A percentile compares a stretch with the other conserved stretches of the same genome.
These are phyloP conservation scores for Hypoxylon intermedium DNA, from an alignment of 495 filamentous ascomycete genomes.

Conservation along the genomic window DNA sequence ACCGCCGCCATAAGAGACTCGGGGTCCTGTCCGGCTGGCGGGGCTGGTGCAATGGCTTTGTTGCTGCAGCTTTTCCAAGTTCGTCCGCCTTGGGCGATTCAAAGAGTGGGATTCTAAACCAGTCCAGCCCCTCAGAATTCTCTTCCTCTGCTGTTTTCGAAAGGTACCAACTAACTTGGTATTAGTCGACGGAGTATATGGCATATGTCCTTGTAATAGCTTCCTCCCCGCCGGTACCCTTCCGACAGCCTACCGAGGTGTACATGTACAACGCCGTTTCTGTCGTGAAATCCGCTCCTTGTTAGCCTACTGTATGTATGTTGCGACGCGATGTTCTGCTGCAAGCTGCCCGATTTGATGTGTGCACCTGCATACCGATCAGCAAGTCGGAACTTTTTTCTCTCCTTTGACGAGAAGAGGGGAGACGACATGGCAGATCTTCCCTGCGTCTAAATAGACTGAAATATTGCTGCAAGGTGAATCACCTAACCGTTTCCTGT, in stretches of 20 bases:
- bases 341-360: conserved; percentile 27
- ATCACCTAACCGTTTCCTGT: conserved; percentile 29
- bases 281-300: conserved; percentile 25
- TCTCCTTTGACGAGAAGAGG: background rate
- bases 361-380: conserved; percentile 9
- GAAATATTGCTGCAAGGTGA: conserved; percentile 35
- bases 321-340: conserved; percentile 21
- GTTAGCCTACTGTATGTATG: conserved; percentile 10
- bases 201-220: conserved; percentile 24
- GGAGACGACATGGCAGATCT: conserved; percentile 2
- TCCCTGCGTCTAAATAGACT: conserved; percentile 12
- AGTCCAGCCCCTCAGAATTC: conserved; percentile 25
- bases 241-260: conserved; percentile 21
- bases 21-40: too few relatives aligned
- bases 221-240: conserved; percentile 20
- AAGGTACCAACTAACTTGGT: conserved; percentile 26
- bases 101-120: conserved; percentile 26
- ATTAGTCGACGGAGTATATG: conserved; percentile 23
- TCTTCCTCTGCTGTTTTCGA: conserved; percentile 9
- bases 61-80: conserved; percentile 32
- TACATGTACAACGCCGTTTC: conserved; percentile 22
- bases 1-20: background rate
- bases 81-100: conserved; percentile 20
- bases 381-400: conserved; percentile 29
- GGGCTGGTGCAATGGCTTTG: too few relatives aligned